A percentile compares a stretch with the other conserved stretches of the same genome.
Conservation (phyloP, 345 rosid genomes). For the Kandelia obovata region DNA sequence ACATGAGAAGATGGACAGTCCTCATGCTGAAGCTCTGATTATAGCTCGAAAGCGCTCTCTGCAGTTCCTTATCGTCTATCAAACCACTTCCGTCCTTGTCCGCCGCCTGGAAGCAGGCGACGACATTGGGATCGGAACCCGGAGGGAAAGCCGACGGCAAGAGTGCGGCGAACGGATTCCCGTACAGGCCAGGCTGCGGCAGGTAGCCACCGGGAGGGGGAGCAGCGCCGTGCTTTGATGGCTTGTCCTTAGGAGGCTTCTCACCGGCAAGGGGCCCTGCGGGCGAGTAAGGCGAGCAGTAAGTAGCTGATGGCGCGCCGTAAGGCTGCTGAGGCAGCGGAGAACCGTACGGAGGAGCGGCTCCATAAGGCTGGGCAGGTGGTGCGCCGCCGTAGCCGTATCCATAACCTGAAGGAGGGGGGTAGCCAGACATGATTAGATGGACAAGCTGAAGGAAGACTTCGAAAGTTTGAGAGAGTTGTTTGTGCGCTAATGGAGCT, state of each 20-base stretch:
- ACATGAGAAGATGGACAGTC: slow-evolving; percentile 86
- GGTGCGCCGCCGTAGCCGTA: slow-evolving; percentile 5
- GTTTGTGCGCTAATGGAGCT: too few species aligned
- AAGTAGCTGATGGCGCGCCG: slow-evolving; percentile 40
- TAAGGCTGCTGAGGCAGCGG: slow-evolving; percentile 22
- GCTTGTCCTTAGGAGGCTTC: slow-evolving; percentile 73
- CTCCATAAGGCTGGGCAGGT: slow-evolving; percentile 20
- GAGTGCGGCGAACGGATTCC: slow-evolving; percentile 65
- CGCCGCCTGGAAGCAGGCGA: slow-evolving; percentile 76
- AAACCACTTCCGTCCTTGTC: slow-evolving; percentile 87
- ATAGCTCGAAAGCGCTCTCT: slow-evolving; percentile 74
- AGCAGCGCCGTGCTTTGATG: slow-evolving; percentile 27
- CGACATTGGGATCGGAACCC: slow-evolving; percentile 76
- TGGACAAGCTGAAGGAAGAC: too few species aligned
- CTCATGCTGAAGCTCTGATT: slow-evolving; percentile 84
- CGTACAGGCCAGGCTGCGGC: slow-evolving; percentile 31
- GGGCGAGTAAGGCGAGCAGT: slow-evolving; percentile 27
- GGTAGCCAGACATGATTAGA: background rate
- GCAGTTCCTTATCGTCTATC: slow-evolving; percentile 85
- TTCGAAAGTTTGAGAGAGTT: too few species aligned
- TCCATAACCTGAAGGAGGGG: background rate
- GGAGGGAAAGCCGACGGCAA: slow-evolving; percentile 80
- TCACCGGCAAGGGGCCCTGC: too few species aligned
- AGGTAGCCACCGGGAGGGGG: slow-evolving; percentile 39
- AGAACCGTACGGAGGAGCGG: slow-evolving; percentile 28